Evolutionary conservation across 495 filamentous ascomycete genomes (phyloP).

Genomic region (Podospora conica): DNA sequence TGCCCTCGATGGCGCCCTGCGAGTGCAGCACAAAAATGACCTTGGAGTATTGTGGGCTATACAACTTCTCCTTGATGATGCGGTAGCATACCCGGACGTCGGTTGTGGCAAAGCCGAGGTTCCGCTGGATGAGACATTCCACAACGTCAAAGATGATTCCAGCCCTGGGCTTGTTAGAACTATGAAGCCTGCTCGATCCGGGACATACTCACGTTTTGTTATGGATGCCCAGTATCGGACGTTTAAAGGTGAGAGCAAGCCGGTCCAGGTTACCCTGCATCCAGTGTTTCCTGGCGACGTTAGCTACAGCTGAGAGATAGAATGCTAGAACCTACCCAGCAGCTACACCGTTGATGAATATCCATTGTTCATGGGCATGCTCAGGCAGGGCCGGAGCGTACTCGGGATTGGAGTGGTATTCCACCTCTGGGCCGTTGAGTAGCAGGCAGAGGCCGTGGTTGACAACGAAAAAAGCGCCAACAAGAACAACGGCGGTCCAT

Average conservation of each 20-base stretch:
- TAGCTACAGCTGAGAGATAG: background rate
- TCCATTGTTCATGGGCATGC: slow-evolving; percentile 59
- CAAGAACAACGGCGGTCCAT: slow-evolving; percentile 38
- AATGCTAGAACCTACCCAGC: slow-evolving; percentile 42
- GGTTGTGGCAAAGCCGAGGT: slow-evolving; percentile 63
- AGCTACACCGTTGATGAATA: slow-evolving; percentile 67
- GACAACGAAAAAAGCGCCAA: slow-evolving; percentile 33
- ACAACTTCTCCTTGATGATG: slow-evolving; percentile 53
- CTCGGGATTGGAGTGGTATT: slow-evolving; percentile 37
- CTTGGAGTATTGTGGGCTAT: slow-evolving; percentile 55
- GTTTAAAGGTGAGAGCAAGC: slow-evolving; percentile 65
- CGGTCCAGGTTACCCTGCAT: slow-evolving; percentile 65
- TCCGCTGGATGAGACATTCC: slow-evolving; percentile 71
- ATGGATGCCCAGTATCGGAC: slow-evolving; percentile 72
- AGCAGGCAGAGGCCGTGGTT: slow-evolving; percentile 47
- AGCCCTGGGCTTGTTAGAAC: background rate
- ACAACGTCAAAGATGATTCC: slow-evolving; percentile 70
- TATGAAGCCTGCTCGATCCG: background rate
- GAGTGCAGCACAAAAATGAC: slow-evolving; percentile 75
- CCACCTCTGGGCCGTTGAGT: slow-evolving; percentile 43
- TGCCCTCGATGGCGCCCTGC: slow-evolving; percentile 74
- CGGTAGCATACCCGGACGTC: slow-evolving; percentile 56
- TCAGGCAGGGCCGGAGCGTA: slow-evolving; percentile 37
- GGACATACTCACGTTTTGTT: slow-evolving; percentile 55
- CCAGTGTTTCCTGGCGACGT: slow-evolving; percentile 43